Evolutionary conservation across 768 basidiomycete genomes (phyloP).

Genomic region (Podaxis sp.): DNA sequence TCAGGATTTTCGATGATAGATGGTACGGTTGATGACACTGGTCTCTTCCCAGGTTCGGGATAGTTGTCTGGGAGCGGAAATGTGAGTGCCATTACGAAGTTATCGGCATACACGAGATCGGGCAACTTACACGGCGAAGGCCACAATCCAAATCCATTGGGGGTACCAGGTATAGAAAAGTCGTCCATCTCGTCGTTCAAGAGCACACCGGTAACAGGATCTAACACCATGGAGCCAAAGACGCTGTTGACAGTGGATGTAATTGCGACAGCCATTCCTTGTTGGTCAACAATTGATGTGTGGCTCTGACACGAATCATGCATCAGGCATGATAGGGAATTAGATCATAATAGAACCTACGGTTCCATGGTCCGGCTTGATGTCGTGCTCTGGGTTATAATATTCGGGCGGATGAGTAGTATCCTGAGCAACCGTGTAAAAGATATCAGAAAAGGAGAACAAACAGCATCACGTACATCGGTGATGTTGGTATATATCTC

Average conservation of each 20-base stretch:
- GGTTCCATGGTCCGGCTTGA: conserved; percentile 84
- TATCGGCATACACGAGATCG: background rate
- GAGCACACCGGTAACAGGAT: conserved; percentile 83
- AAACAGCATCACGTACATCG: conserved; percentile 51
- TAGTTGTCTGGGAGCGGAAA: conserved; percentile 65
- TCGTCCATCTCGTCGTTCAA: conserved; percentile 97
- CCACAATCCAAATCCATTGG: conserved; percentile 80
- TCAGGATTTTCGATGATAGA: conserved; percentile 76
- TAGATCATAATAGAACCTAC: conserved; percentile 36
- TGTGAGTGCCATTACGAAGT: background rate
- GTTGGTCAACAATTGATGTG: conserved; percentile 74
- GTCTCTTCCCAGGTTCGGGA: conserved; percentile 84
- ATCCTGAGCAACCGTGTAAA: conserved; percentile 45
- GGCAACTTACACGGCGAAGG: conserved; percentile 73
- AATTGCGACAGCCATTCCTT: conserved; percentile 84
- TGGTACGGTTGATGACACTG: conserved; percentile 82
- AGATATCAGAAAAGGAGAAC: background rate
- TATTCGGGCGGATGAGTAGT: conserved; percentile 77
- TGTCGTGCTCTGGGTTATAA: conserved; percentile 81
- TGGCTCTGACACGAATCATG: conserved; percentile 60
- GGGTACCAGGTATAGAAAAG: conserved; percentile 81
- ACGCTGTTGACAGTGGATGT: conserved; percentile 89
- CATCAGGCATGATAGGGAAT: background rate
- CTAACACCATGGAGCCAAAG: conserved; percentile 87
- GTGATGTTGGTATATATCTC: conserved; percentile 67